A percentile compares a stretch with the other conserved stretches of the same genome.
These are phyloP conservation scores for Neonectria neomacrospora DNA, from an alignment of 2,329 filamentous ascomycete species.

Conservation along the genomic window DNA sequence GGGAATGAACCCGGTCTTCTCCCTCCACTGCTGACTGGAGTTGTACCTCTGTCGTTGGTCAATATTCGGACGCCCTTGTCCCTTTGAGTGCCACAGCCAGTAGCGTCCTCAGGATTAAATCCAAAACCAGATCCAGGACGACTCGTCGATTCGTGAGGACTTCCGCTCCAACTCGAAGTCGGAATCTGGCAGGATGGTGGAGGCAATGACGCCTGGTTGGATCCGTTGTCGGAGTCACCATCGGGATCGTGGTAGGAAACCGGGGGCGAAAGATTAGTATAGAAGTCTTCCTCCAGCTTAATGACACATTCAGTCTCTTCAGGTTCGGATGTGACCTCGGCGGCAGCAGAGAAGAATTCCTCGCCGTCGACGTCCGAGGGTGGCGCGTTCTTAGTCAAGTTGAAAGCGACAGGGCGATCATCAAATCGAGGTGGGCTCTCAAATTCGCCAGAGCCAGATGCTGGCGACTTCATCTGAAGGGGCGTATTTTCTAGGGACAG, in stretches of 20 bases:
- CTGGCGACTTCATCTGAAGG: background rate
- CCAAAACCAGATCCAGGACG: background rate
- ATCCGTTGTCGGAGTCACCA: background rate
- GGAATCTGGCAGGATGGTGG: conserved; percentile 3
- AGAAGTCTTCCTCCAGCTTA: conserved; percentile 21
- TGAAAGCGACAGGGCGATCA: background rate
- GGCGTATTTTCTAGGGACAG: background rate
- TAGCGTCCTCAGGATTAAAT: background rate
- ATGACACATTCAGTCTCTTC: background rate
- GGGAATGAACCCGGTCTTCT: background rate
- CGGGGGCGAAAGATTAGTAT: background rate
- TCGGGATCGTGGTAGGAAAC: background rate
- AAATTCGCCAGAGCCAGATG: too few relatives aligned
- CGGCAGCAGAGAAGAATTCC: conserved; percentile 8
- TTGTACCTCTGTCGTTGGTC: background rate
- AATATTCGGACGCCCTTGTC: background rate
- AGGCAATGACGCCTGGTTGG: background rate
- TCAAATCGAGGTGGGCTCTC: background rate
- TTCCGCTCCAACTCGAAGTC: background rate
- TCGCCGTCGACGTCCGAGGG: conserved; percentile 6
- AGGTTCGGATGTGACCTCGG: background rate
- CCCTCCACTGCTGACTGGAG: background rate
- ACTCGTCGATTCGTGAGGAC: background rate
- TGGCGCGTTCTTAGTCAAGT: conserved; percentile 2
- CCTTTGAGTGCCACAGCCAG: background rate